Base-by-base conservation (phyloP, 2,329 filamentous ascomycete genomes). In the Fusarium sp. region DNA sequence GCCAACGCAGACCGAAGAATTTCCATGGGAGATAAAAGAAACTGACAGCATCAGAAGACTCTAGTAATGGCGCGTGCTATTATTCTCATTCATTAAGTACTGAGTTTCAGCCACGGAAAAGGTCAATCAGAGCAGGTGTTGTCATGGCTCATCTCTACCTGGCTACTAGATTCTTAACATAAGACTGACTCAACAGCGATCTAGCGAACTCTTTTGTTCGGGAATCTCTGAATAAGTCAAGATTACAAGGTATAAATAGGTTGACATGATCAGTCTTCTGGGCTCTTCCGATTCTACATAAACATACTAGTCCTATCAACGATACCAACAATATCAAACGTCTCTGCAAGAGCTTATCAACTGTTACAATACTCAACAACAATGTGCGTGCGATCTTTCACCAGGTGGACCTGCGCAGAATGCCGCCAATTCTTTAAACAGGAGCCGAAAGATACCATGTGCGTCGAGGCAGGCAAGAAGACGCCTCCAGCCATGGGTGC, bases 361-460 rank as follows among this genome's bases (percentile, higher is more conserved):
- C 25, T 4, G 2, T 25, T 9, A 16, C 5, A 50, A 50, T 30
- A 30, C 5, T 11, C 9, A 50, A 16, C 25, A n/a, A 18, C 9
- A 10, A 50, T 30, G 45, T 50, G 45, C 9, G 25, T 30, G 25
- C 14, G 45, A 30, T 30, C 45, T 7, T 30, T 50, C 25, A 27
- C 45, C 9, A 30, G 45, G 16, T 50, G 45, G 45, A 50, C 45
- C 45, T 50, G 45, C 25, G 45, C 45, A 16, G 45, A 50, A 30
- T 50, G 45, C 45, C 45, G 45, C 25, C 9, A 50, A 30, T 50
- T 50, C 45, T 50, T 50, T 25, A 50, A 50, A 11, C 45, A 50
- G 45, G 45, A 50, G 23, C 25, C 30, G 25, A 50, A 18, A 30
- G 16, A 27, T 6, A 30, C 2, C 14, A 30, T 50, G 25, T 50